A percentile compares a stretch with the other conserved stretches of the same genome.
Evolutionary conservation across 495 filamentous ascomycete species (phyloP).

Genomic region (Melanomma pulvis-pyrius): DNA sequence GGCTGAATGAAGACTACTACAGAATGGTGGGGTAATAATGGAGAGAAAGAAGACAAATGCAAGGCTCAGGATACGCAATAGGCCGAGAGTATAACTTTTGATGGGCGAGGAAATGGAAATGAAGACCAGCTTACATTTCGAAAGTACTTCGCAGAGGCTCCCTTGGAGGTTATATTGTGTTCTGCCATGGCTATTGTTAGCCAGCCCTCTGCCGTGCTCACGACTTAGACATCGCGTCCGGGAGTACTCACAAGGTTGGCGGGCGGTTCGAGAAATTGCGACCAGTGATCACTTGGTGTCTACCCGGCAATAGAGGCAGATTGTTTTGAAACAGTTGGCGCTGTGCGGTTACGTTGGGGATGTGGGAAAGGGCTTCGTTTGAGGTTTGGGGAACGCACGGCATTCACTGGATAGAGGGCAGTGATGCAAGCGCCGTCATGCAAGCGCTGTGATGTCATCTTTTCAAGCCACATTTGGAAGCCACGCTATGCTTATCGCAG

Average conservation of each 20-base stretch:
- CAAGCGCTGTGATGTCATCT: slow-evolving; percentile 31
- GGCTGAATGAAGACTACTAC: slow-evolving; percentile 11
- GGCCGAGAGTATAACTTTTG: slow-evolving; percentile 2
- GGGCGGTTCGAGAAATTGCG: slow-evolving; percentile 30
- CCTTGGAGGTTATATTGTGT: slow-evolving; percentile 33
- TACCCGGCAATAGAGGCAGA: background rate
- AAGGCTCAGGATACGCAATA: slow-evolving; percentile 5
- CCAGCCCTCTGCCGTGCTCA: slow-evolving; percentile 1
- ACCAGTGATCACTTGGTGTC: background rate
- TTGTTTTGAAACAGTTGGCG: slow-evolving; percentile 33
- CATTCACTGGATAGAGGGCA: slow-evolving; percentile 9
- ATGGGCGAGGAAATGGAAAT: slow-evolving; percentile 14
- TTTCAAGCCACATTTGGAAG: background rate
- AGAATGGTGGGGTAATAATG: background rate
- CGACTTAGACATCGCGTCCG: background rate
- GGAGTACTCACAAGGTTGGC: slow-evolving; percentile 22
- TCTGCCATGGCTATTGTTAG: slow-evolving; percentile 38
- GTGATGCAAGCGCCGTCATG: slow-evolving; percentile 30
- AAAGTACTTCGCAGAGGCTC: slow-evolving; percentile 22
- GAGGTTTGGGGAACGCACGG: slow-evolving; percentile 1
- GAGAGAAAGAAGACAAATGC: background rate
- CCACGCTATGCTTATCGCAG: background rate
- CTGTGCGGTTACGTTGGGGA: slow-evolving; percentile 1
- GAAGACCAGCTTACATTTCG: slow-evolving; percentile 47
- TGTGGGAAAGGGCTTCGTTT: slow-evolving; percentile 20